Base-by-base conservation (phyloP, 768 basidiomycete genomes). In the Auriscalpium vulgare region DNA sequence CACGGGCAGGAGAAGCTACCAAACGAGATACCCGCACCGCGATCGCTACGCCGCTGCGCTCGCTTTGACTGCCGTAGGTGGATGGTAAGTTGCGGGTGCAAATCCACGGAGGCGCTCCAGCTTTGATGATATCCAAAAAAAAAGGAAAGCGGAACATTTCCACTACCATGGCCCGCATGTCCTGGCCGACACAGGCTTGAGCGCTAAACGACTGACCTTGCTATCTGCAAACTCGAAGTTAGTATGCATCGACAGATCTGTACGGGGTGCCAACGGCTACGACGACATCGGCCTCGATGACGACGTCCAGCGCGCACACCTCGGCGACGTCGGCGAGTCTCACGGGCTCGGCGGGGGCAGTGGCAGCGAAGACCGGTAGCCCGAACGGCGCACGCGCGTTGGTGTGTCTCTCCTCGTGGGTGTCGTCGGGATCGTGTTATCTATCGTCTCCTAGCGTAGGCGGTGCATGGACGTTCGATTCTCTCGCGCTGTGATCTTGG, bases 191-290 rank as follows among this genome's bases (percentile, higher is more conserved):
- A n/a, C n/a, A n/a, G n/a, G n/a, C n/a, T n/a, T n/a, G n/a, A n/a
- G n/a, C n/a, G n/a, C n/a, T n/a, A n/a, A n/a, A n/a, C n/a, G n/a
- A n/a, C n/a, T n/a, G n/a, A n/a, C n/a, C n/a, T n/a, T n/a, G n/a
- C n/a, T n/a, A n/a, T n/a, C n/a, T n/a, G n/a, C n/a, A n/a, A n/a
- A n/a, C n/a, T 76, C 74, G 53, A 74, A 73, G 64, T 81, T 70
- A 72, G 10, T 73, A 65, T 63, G 53, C 65, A 5, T 74, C 72
- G 1, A 48, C 68, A 8, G 66, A 63, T 11, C 66, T 81, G 37
- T 80, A 68, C 63, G 61, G 69, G 1, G 61, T 56, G 14, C 58
- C 63, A 16, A 16, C 46, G 11, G 55, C 47, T 44, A 19, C 57
- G 19, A 11, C 59, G 4, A 29, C 56, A 11, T 46, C 54, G 17